These are phyloP conservation scores for Colletotrichum lindemuthianum DNA, from an alignment of 2,329 filamentous ascomycete genomes.

Conservation along the genomic window DNA sequence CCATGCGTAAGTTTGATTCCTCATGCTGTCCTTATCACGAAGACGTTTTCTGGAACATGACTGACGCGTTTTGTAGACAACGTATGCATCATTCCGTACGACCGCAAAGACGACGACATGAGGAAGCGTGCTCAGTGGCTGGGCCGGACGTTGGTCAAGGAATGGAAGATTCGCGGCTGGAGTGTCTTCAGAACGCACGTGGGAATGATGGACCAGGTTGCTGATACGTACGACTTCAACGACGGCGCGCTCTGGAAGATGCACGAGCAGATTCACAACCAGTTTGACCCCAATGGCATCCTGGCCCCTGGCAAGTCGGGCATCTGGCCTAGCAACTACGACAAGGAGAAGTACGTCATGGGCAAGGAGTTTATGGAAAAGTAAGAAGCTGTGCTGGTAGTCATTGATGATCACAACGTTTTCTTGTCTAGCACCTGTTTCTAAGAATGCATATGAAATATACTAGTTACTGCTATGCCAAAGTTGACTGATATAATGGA, in stretches of 20 bases:
- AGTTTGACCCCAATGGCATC: conserved; percentile 53
- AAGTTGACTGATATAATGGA: no score
- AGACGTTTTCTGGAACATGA: background rate
- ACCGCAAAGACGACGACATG: conserved; percentile 51
- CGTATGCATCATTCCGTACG: conserved; percentile 60
- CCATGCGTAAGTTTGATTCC: conserved; percentile 5
- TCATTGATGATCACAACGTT: no score
- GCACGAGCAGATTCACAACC: conserved; percentile 56
- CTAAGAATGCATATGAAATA: no score
- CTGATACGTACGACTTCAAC: conserved; percentile 56
- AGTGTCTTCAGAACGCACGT: conserved; percentile 59
- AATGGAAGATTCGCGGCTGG: conserved; percentile 53
- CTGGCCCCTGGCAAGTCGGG: conserved; percentile 48
- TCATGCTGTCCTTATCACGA: fast-evolving
- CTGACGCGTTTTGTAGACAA: conserved; percentile 47
- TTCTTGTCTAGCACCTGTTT: no score
- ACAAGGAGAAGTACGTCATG: conserved; percentile 27
- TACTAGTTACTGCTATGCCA: no score
- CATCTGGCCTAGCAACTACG: conserved; percentile 45
- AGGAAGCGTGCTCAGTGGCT: conserved; percentile 45
- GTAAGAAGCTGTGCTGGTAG: background rate
- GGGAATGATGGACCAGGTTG: conserved; percentile 57
- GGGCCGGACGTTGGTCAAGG: conserved; percentile 49
- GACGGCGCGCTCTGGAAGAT: conserved; percentile 53
- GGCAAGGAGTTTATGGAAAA: conserved; percentile 29